phyloP scores from a whole-genome alignment of 768 basidiomycete genomes.

The Boletus pseudopeckii region DNA sequence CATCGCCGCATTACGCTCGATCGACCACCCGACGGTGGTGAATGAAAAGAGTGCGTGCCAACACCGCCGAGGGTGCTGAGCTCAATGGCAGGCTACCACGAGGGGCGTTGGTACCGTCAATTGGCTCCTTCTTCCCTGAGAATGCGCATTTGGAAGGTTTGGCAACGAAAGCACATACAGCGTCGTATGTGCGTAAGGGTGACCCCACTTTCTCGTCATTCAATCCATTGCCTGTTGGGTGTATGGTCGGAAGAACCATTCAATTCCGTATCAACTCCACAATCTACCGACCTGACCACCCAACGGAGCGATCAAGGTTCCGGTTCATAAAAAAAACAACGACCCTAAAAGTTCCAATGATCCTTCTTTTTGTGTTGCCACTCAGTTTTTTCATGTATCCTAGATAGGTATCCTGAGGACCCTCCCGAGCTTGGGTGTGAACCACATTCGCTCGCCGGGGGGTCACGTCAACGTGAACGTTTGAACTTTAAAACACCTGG shows the following conservation, averaged over 20 bases:
- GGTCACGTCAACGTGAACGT: conserved; percentile 14
- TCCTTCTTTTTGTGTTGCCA: conserved; percentile 2
- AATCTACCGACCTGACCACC: not conserved
- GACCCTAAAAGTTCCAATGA: conserved; percentile 11
- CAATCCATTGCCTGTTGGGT: not conserved
- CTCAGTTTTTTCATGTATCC: conserved; percentile 23
- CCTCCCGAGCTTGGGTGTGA: conserved; percentile 15
- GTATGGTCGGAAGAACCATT: conserved; percentile 1
- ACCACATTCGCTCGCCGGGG: conserved; percentile 1
- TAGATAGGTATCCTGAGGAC: conserved; percentile 8
- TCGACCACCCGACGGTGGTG: conserved; percentile 11
- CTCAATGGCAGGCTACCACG: conserved; percentile 25
- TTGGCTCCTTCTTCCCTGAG: conserved; percentile 6
- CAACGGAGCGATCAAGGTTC: conserved; percentile 1
- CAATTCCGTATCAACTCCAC: conserved; percentile 4
- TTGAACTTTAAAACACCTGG: conserved; percentile 10
- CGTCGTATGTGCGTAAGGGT: conserved; percentile 3
- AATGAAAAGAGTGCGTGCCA: conserved; percentile 6
- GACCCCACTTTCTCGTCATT: conserved; percentile 12
- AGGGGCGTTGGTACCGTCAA: conserved; percentile 11
- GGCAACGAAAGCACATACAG: conserved; percentile 20
- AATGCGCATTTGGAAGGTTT: conserved; percentile 26
- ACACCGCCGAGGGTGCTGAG: conserved; percentile 7
- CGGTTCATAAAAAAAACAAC: conserved; percentile 3
- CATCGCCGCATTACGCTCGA: conserved; percentile 1